Evolutionary conservation across 2,329 filamentous ascomycete genomes (phyloP).

Genomic region (Botryotinia narcissicola): DNA sequence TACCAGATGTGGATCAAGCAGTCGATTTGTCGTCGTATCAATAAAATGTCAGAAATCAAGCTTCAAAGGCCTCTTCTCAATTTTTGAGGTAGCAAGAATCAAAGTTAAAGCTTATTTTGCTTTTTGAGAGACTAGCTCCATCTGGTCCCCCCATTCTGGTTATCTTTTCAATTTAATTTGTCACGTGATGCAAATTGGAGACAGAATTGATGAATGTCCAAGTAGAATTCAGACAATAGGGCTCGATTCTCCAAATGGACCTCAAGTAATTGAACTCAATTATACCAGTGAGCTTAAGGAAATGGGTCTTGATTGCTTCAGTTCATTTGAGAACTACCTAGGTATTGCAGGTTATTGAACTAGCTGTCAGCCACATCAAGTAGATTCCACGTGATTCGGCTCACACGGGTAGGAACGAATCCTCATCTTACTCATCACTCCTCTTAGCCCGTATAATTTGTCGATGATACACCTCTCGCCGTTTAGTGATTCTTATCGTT

Average conservation of each 20-base stretch:
- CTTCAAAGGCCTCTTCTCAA: neutral
- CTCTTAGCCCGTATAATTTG: neutral
- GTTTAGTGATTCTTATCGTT: too few relatives aligned
- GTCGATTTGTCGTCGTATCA: neutral
- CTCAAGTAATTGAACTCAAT: too few relatives aligned
- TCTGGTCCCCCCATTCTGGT: too few relatives aligned
- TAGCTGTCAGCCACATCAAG: neutral
- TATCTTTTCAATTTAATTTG: neutral
- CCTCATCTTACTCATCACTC: neutral
- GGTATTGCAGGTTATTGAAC: neutral
- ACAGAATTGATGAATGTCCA: neutral
- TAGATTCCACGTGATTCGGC: neutral
- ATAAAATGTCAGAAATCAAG: neutral
- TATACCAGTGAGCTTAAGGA: fast-evolving
- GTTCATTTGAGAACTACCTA: neutral
- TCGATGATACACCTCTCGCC: neutral
- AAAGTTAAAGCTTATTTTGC: neutral
- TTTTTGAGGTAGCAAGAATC: too few relatives aligned
- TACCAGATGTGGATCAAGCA: neutral
- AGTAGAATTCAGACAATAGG: neutral
- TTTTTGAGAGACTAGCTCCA: neutral
- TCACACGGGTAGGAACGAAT: neutral
- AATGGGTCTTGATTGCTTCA: neutral
- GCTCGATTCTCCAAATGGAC: neutral
- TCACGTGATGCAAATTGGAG: neutral